Evolutionary conservation across 257 asterid genomes (phyloP).

Genomic region (Lycium barbarum): DNA sequence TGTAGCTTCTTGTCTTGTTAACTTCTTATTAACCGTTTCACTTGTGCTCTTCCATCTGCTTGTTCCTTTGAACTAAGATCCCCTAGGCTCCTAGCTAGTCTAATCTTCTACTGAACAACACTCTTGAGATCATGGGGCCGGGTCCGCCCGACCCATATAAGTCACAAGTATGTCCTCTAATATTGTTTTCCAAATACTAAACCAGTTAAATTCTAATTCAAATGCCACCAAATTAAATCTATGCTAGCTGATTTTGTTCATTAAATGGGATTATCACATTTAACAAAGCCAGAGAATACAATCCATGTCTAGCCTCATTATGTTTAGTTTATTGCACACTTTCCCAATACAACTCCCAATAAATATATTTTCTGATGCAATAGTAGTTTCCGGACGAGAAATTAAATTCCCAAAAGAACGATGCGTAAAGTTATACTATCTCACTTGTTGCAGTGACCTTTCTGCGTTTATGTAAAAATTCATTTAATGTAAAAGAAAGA

Average conservation of each 20-base stretch:
- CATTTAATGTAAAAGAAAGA: conserved; percentile 4
- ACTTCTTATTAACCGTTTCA: no score
- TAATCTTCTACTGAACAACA: no score
- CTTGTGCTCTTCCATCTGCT: no score
- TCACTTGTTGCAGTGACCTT: conserved; percentile 3
- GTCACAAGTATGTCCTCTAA: no score
- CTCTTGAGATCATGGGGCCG: no score
- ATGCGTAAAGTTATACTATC: neutral
- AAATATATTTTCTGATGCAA: neutral
- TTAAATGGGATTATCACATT: neutral
- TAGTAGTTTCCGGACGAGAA: neutral
- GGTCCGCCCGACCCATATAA: no score
- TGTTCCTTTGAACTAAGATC: no score
- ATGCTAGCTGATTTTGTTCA: neutral
- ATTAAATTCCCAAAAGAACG: neutral
- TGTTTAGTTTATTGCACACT: neutral
- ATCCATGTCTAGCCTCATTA: neutral
- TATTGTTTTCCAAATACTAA: no score
- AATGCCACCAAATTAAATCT: neutral
- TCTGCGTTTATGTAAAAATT: neutral
- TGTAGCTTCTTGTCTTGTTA: no score
- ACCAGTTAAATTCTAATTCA: neutral
- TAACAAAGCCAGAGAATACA: neutral
- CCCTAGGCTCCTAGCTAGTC: no score
- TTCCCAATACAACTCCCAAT: neutral